A percentile compares a stretch with the other conserved stretches of the same genome.
Evolutionary conservation across 371 early-diverging fungal species (phyloP).

Genomic region (Mortierella polycephala): DNA sequence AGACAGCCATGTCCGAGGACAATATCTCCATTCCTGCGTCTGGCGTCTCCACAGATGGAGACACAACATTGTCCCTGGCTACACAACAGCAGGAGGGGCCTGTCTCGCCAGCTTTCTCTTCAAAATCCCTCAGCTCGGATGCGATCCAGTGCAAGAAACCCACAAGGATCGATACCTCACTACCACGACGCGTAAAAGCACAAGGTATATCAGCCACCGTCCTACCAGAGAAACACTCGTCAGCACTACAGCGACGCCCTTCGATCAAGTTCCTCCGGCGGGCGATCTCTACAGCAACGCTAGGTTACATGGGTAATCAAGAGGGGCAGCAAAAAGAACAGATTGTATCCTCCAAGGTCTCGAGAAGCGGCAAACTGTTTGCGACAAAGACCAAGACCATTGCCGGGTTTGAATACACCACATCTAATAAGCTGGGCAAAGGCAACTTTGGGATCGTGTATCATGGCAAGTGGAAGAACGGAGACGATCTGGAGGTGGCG

Average conservation of each 20-base stretch:
- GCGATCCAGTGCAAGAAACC: not conserved
- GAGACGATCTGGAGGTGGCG: constrained; percentile 23
- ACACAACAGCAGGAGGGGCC: not conserved
- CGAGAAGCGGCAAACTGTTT: constrained; percentile 38
- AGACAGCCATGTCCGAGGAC: constrained; percentile 19
- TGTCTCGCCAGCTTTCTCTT: not conserved
- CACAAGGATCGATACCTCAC: constrained; percentile 6
- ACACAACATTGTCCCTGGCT: not conserved
- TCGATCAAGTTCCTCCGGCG: too few relatives aligned
- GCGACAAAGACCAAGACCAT: constrained; percentile 48
- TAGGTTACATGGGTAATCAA: too few relatives aligned
- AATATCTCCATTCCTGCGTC: constrained; percentile 6
- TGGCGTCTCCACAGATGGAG: constrained; percentile 1
- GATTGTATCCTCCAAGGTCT: constrained; percentile 36
- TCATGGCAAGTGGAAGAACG: constrained; percentile 22
- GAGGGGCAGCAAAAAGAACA: not conserved
- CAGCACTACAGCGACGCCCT: not conserved
- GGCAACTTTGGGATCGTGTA: constrained; percentile 53
- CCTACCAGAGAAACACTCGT: not conserved
- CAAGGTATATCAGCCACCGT: not conserved
- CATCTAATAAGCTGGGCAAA: constrained; percentile 43
- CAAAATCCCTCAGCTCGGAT: not conserved
- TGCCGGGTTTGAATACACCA: constrained; percentile 43
- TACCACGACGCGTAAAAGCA: not conserved
- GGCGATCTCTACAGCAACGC: too few relatives aligned